Conservation (phyloP, 441 rosid species). For the Eutrema salsugineum region DNA sequence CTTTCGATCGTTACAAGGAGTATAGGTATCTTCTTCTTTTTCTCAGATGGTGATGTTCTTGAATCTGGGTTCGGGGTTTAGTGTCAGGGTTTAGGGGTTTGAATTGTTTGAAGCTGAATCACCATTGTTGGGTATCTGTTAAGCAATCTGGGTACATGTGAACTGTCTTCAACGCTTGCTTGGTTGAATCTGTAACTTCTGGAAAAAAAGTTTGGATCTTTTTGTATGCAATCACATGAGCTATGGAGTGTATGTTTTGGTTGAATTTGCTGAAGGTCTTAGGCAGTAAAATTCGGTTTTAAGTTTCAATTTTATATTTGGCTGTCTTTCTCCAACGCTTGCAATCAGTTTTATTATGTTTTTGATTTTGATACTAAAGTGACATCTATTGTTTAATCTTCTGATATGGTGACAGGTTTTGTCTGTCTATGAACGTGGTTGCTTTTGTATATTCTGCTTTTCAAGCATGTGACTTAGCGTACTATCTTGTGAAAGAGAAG, state of each 20-base stretch:
- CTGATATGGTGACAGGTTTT: conserved; percentile 50
- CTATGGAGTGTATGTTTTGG: not conserved
- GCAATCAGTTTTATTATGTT: not conserved
- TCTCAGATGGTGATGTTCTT: not conserved
- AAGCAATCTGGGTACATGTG: not conserved
- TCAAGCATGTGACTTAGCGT: conserved; percentile 71
- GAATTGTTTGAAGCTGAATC: not conserved
- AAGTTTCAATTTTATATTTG: not conserved
- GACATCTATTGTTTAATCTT: not conserved
- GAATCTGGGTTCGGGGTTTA: conserved; percentile 18
- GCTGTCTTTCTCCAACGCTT: not conserved
- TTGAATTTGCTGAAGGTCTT: not conserved
- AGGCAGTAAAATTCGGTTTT: not conserved
- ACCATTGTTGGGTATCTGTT: not conserved
- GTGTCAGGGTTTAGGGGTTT: conserved; percentile 10
- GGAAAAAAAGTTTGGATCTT: not conserved
- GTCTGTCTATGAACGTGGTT: conserved; percentile 81
- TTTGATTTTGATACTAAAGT: not conserved
- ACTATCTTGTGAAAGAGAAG: conserved; percentile 51
- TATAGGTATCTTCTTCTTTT: conserved; percentile 52
- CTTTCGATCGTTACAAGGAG: conserved; percentile 89
- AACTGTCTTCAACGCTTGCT: not conserved
- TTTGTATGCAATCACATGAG: not conserved
- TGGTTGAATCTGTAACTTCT: not conserved
- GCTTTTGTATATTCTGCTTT: conserved; percentile 74